Conservation (phyloP, 345 rosid species). For the Eutrema yunnanense region DNA sequence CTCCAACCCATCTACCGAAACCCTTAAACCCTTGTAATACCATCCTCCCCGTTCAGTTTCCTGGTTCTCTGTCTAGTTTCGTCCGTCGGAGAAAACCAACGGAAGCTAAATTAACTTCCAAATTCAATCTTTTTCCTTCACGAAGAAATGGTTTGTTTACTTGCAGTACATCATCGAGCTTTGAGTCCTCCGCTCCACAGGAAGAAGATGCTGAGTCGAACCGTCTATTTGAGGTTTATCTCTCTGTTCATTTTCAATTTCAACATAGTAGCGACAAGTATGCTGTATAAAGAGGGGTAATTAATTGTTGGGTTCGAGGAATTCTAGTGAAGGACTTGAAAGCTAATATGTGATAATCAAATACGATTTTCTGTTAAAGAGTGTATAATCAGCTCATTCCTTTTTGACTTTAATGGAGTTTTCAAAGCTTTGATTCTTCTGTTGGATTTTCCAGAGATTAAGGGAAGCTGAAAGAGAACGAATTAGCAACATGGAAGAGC, state of each 20-base stretch:
- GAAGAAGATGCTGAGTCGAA: constrained; percentile 49
- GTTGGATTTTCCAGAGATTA: constrained; percentile 41
- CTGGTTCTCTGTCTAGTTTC: constrained; percentile 14
- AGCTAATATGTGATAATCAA: not conserved
- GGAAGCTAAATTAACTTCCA: constrained; percentile 16
- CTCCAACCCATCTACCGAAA: constrained; percentile 30
- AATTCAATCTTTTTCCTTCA: not conserved
- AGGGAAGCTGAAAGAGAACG: constrained; percentile 65
- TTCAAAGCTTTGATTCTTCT: not conserved
- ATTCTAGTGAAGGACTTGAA: not conserved
- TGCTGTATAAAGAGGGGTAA: not conserved
- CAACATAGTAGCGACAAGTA: not conserved
- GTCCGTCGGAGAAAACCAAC: constrained; percentile 15
- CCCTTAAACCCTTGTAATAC: constrained; percentile 30
- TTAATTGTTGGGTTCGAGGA: not conserved
- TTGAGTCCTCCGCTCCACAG: constrained; percentile 15
- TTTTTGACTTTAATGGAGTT: not conserved
- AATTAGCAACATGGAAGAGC: constrained; percentile 59
- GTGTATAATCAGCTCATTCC: not conserved
- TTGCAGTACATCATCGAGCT: constrained; percentile 34
- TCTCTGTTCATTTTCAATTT: not conserved
- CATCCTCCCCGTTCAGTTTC: constrained; percentile 20
- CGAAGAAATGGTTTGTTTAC: constrained; percentile 21
- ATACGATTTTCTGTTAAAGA: too few species aligned
- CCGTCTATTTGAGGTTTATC: constrained; percentile 50